These are phyloP conservation scores for Ascochyta fabae DNA, from an alignment of 2,329 filamentous ascomycete species.

Conservation along the genomic window DNA sequence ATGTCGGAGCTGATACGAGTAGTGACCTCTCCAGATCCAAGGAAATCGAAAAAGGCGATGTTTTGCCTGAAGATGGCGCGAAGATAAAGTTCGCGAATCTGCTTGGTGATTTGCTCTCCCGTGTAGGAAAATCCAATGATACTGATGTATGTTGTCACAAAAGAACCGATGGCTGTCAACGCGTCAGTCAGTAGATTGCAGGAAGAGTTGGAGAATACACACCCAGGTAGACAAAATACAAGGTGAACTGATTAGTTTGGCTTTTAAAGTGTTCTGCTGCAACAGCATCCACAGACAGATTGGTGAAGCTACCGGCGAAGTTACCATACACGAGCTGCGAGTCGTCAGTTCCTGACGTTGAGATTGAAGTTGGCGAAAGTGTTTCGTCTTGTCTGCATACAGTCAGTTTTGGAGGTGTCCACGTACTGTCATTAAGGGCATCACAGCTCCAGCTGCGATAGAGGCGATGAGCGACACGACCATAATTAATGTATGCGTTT, in stretches of 20 bases:
- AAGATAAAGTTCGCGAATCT: constrained; percentile 67
- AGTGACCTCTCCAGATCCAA: constrained; percentile 93
- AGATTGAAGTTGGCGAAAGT: not conserved
- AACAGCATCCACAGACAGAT: constrained; percentile 42
- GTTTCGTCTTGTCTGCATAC: not conserved
- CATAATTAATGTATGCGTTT: constrained; percentile 51
- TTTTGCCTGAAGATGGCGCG: constrained; percentile 56
- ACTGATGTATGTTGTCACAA: constrained; percentile 74
- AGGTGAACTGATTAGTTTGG: constrained; percentile 40
- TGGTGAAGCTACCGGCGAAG: constrained; percentile 47
- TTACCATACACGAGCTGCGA: constrained; percentile 48
- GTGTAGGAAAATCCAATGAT: constrained; percentile 86
- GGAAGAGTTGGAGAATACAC: constrained; percentile 44
- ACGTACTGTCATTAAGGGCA: constrained; percentile 73
- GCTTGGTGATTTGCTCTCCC: constrained; percentile 56
- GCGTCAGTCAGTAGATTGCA: not conserved
- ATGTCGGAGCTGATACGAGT: constrained; percentile 95
- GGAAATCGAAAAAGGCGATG: constrained; percentile 69
- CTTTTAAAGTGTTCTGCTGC: constrained; percentile 35
- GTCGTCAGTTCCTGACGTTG: not conserved
- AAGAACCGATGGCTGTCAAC: constrained; percentile 35
- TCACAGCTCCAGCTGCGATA: constrained; percentile 74
- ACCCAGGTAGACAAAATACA: constrained; percentile 51
- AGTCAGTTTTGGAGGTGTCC: not conserved
- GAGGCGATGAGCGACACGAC: constrained; percentile 66